Evolutionary conservation across 1,139 yeast genomes (phyloP).

Genomic region (Wickerhamomyces sp.): DNA sequence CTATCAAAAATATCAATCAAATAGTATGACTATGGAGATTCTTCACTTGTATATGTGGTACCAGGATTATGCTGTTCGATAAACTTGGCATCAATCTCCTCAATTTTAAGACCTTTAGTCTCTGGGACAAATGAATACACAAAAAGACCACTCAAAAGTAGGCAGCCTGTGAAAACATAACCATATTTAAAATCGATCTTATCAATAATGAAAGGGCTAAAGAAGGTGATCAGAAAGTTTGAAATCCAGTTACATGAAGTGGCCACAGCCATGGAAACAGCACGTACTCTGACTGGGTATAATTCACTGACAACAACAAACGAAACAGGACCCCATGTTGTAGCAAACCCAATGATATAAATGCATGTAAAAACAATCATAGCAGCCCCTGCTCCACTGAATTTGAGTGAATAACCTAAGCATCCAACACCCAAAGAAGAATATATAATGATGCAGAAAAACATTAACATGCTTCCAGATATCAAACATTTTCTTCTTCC

Average conservation of each 20-base stretch:
- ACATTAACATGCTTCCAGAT: constrained; percentile 59
- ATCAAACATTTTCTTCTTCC: constrained; percentile 66
- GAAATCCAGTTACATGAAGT: constrained; percentile 71
- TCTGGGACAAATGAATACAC: constrained; percentile 63
- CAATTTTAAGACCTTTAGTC: constrained; percentile 66
- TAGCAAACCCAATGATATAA: constrained; percentile 73
- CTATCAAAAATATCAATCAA: no score
- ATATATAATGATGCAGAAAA: constrained; percentile 55
- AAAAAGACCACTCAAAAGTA: constrained; percentile 49
- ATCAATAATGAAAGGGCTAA: constrained; percentile 61
- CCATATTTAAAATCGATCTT: constrained; percentile 57
- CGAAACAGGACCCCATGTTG: constrained; percentile 83
- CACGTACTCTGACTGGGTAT: constrained; percentile 70
- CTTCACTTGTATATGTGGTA: no score
- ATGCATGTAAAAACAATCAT: constrained; percentile 75
- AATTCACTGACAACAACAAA: constrained; percentile 73
- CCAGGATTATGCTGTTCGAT: neutral
- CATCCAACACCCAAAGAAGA: constrained; percentile 55
- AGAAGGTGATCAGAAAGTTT: constrained; percentile 70
- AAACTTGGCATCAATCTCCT: constrained; percentile 48
- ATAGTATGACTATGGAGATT: no score
- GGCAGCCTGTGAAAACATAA: constrained; percentile 67
- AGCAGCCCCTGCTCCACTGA: constrained; percentile 52
- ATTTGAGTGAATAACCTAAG: constrained; percentile 20
- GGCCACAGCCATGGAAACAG: constrained; percentile 74